phyloP scores from a whole-genome alignment of 805 yeast genomes.

The Sugiyamaella floridensis region DNA sequence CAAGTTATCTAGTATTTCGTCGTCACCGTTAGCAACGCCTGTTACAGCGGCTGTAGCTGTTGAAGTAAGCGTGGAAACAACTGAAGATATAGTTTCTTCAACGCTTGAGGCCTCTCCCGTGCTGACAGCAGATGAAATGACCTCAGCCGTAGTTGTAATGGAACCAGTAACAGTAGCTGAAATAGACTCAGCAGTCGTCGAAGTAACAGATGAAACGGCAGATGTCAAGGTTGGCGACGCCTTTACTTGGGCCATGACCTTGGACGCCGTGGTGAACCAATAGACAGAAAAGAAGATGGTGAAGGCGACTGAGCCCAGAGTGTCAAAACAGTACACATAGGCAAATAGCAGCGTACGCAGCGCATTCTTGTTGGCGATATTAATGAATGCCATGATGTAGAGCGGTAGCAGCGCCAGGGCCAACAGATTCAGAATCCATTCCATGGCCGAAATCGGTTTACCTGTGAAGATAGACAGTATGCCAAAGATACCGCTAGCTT shows the following conservation, averaged over 20 bases:
- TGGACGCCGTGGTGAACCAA: slow-evolving; percentile 51
- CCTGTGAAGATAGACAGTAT: slow-evolving; percentile 77
- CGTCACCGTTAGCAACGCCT: not conserved
- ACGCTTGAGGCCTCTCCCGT: not conserved
- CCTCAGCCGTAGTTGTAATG: not conserved
- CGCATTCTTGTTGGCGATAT: slow-evolving; percentile 48
- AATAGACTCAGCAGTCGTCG: not conserved
- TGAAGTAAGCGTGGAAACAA: slow-evolving; percentile 2
- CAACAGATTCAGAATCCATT: slow-evolving; percentile 70
- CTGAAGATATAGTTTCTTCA: not conserved
- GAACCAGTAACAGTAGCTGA: not conserved
- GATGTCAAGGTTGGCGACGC: not conserved
- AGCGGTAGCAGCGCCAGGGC: slow-evolving; percentile 59
- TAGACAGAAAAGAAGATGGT: slow-evolving; percentile 65
- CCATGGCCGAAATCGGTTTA: slow-evolving; percentile 74
- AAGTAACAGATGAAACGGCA: not conserved
- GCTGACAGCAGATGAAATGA: not conserved
- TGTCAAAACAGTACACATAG: slow-evolving; percentile 58
- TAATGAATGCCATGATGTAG: slow-evolving; percentile 51
- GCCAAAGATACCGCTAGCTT: slow-evolving; percentile 85
- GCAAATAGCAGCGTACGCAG: slow-evolving; percentile 58
- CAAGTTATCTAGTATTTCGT: not conserved
- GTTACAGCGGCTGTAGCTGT: slow-evolving; percentile 1
- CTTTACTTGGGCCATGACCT: slow-evolving; percentile 18
- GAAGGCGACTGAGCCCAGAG: slow-evolving; percentile 57